A percentile compares a stretch with the other conserved stretches of the same genome.
Conservation (phyloP, 1,139 yeast genomes). For the Geotrichum cucujoidarum region DNA sequence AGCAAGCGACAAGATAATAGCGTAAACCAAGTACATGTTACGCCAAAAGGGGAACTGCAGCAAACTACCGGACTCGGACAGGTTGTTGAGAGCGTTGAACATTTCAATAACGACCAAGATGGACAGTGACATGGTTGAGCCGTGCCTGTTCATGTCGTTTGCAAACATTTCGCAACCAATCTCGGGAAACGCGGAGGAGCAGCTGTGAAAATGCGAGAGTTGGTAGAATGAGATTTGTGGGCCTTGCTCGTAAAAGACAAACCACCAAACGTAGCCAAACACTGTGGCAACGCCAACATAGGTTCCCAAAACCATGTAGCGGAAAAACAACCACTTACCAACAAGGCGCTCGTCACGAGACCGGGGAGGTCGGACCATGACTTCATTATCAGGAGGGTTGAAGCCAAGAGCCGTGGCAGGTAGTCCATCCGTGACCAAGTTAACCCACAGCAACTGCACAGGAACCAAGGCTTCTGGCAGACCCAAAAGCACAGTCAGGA, state of each 20-base stretch:
- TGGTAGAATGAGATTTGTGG: constrained; percentile 37
- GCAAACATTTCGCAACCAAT: constrained; percentile 38
- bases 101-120: constrained; percentile 41
- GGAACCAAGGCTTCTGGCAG: constrained; percentile 37
- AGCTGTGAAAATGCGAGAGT: constrained; percentile 38
- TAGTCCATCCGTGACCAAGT: constrained; percentile 36
- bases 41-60: constrained; percentile 40
- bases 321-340: constrained; percentile 37
- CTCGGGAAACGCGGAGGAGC: constrained; percentile 34
- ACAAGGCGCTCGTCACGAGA: constrained; percentile 39
- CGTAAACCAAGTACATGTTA: constrained; percentile 38
- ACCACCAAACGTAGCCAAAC: constrained; percentile 43
- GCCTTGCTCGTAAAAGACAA: constrained; percentile 35
- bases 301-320: constrained; percentile 40
- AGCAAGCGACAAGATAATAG: constrained; percentile 36
- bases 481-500: constrained; percentile 34
- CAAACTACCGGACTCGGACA: constrained; percentile 40
- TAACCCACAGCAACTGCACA: constrained; percentile 37
- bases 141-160: constrained; percentile 28
- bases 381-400: constrained; percentile 35
- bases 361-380: constrained; percentile 36
- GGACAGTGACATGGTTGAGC: constrained; percentile 41
- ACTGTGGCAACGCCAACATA: constrained; percentile 43
- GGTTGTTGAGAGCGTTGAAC: constrained; percentile 41
- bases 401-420: constrained; percentile 40